A percentile compares a stretch with the other conserved stretches of the same genome.
Conservation (phyloP, 192 early-diverging fungal species). For the Coemansia sp. region DNA sequence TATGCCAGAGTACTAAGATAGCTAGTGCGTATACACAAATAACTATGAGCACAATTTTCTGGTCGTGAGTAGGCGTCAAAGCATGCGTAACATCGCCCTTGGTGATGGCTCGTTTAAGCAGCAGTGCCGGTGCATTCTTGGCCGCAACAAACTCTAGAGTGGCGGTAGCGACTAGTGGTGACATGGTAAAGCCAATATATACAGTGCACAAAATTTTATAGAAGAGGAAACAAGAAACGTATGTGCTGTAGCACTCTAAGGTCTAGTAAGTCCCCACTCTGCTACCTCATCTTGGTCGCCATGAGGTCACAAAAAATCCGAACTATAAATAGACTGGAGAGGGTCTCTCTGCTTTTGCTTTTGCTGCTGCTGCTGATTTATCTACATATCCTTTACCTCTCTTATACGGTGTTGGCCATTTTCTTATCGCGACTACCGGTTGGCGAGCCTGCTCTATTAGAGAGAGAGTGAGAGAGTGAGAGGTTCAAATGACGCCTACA, state of each 20-base stretch:
- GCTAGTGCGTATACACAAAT: constrained; percentile 69
- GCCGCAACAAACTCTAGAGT: not conserved
- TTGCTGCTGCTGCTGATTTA: not conserved
- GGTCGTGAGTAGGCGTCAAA: constrained; percentile 50
- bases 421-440: not conserved
- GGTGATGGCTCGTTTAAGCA: constrained; percentile 26
- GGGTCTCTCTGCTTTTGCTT: not conserved
- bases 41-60: constrained; percentile 39
- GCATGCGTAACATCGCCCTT: constrained; percentile 35
- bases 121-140: not conserved
- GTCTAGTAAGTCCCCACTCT: not conserved
- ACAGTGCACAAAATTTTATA: not conserved
- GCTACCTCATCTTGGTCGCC: not conserved
- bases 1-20: constrained; percentile 82
- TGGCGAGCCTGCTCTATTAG: not conserved
- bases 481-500: constrained; percentile 2
- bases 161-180: constrained; percentile 4
- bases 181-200: constrained; percentile 5
- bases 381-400: too few species aligned
- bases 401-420: not conserved
- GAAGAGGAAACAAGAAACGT: not conserved
- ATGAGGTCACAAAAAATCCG: not conserved
- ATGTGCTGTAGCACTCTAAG: not conserved
- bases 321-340: not conserved
- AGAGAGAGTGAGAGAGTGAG: not conserved